Evolutionary conservation across 345 rosid genomes (phyloP).

Genomic region (Clausena lansium): DNA sequence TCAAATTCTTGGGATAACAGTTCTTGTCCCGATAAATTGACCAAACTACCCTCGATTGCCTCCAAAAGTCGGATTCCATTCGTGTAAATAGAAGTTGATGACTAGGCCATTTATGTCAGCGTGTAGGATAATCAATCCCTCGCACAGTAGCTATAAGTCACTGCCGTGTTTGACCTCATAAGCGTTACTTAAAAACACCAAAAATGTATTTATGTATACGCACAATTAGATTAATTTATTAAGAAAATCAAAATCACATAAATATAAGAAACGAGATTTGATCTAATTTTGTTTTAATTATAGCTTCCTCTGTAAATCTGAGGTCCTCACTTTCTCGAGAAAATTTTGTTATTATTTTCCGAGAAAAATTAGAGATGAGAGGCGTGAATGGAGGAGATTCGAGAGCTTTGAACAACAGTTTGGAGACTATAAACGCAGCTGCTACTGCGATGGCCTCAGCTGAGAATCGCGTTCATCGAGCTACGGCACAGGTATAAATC

Average conservation of each 20-base stretch:
- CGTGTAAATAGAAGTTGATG: background rate
- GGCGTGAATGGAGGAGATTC: constrained; percentile 34
- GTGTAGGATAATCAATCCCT: constrained; percentile 29
- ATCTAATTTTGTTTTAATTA: background rate
- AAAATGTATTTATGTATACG: constrained; percentile 1
- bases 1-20: background rate
- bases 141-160: constrained; percentile 18
- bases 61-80: background rate
- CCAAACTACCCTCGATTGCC: background rate
- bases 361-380: constrained; percentile 40
- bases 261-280: background rate
- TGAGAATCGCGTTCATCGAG: constrained; percentile 62
- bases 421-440: constrained; percentile 82
- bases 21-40: background rate
- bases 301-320: constrained; percentile 6
- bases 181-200: constrained; percentile 2
- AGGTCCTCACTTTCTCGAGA: constrained; percentile 4
- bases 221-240: background rate
- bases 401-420: constrained; percentile 38
- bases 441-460: constrained; percentile 84
- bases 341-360: constrained; percentile 4
- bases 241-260: background rate
- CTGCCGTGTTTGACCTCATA: constrained; percentile 69
- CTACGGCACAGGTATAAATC: constrained; percentile 46
- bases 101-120: constrained; percentile 10